Conservation (phyloP, 1,284 basidiomycete species). For the Chalciporus sp. region DNA sequence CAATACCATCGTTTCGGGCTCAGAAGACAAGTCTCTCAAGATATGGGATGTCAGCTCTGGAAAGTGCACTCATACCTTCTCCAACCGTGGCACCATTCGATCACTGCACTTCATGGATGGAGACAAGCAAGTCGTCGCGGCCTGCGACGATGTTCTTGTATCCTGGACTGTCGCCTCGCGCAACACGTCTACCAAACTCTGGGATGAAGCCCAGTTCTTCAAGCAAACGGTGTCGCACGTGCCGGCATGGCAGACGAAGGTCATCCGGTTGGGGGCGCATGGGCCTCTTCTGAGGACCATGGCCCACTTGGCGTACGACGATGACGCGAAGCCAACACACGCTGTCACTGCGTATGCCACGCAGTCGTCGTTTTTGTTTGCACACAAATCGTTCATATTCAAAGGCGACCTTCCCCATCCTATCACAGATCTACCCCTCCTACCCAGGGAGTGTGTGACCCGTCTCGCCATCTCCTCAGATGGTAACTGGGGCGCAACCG, state of each 20-base stretch:
- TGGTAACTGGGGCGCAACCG: constrained; percentile 17
- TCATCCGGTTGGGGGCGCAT: constrained; percentile 14
- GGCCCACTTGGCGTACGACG: too few relatives aligned
- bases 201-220: background rate
- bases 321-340: background rate
- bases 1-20: constrained; percentile 14
- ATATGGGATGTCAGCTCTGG: constrained; percentile 21
- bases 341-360: constrained; percentile 3
- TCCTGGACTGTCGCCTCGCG: constrained; percentile 16
- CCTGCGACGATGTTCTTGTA: constrained; percentile 14
- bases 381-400: background rate
- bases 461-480: constrained; percentile 17
- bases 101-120: constrained; percentile 17
- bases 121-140: constrained; percentile 14
- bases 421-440: background rate
- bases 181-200: constrained; percentile 6
- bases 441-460: background rate
- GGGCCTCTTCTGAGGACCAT: background rate
- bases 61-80: constrained; percentile 18
- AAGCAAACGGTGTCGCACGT: background rate
- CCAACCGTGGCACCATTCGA: constrained; percentile 14
- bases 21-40: constrained; percentile 27
- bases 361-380: constrained; percentile 9
- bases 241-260: constrained; percentile 13
- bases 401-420: constrained; percentile 1